Evolutionary conservation across 1,139 yeast genomes (phyloP), one percentile per base, ranked within the genome.

Genomic region (Entelexis paramagnoliae): DNA sequence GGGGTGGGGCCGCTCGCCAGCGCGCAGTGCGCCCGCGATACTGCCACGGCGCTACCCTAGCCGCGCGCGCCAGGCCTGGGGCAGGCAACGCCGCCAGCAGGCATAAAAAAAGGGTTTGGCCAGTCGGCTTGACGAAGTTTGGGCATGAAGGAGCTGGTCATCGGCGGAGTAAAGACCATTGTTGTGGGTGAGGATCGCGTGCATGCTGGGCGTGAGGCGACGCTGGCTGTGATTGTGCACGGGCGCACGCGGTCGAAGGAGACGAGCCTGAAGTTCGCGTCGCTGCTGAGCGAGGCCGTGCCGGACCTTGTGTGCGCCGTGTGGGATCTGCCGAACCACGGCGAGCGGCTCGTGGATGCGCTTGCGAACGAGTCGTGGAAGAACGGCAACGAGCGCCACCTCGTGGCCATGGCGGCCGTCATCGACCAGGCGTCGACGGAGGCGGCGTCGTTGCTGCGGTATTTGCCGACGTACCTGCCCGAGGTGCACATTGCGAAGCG

Each of bases 291-390:
- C 13, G 40, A 51, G n/a, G 30, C 51, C 14, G 54, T 55, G 14
- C 54, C 58, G n/a, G 54, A 59, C 24, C 61, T 76, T 46, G 66
- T 79, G 34, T 74, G 78, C 47, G 75, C 78, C 13, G 69, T 80
- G 0, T 78, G 78, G 62, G 87, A 81, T 59, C 66, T 68, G 51
- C 70, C 82, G 53, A 81, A 81, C 64, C 87, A 81, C 60, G 87
- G 87, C 1, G 64, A 63, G 36, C 65, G 87, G 41, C 49, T 62
- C 10, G 63, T 77, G 2, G 69, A 72, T 48, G 59, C 55, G 1
- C 36, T 41, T 16, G 67, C 67, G 45, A 78, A 78, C 62, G 48
- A 60, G 4, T 66, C 65, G 32, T 79, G 83, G 83, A 58, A 55
- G 0, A 59, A 62, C 3, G 79, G 79, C 1, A 79, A 79, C 59